These are phyloP conservation scores for Nevesoporus exiguus DNA, from an alignment of 768 basidiomycete species.

Conservation along the genomic window DNA sequence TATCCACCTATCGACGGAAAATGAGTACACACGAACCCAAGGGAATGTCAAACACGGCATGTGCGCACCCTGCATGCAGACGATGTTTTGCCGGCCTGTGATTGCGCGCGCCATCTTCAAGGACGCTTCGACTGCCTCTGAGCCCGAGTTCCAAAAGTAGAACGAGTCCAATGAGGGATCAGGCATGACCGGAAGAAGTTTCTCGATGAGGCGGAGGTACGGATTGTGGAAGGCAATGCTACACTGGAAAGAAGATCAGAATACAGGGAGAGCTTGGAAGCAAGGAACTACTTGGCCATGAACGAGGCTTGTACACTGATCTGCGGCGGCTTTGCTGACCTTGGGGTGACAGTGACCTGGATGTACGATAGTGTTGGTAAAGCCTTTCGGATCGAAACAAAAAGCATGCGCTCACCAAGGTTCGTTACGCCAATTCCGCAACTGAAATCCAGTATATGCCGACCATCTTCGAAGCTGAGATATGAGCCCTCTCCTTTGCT, in stretches of 20 bases:
- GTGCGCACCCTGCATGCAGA: conserved; percentile 76
- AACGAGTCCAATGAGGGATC: conserved; percentile 88
- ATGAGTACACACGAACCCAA: background rate
- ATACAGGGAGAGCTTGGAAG: background rate
- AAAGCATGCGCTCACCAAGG: conserved; percentile 49
- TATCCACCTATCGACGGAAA: conserved; percentile 53
- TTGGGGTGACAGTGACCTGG: conserved; percentile 85
- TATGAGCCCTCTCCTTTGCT: conserved; percentile 70
- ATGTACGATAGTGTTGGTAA: background rate
- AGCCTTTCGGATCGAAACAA: background rate
- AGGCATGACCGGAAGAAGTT: conserved; percentile 85
- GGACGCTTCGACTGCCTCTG: conserved; percentile 88
- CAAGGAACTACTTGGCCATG: conserved; percentile 61
- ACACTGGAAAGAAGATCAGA: conserved; percentile 49
- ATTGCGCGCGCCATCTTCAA: conserved; percentile 80
- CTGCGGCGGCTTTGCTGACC: conserved; percentile 83
- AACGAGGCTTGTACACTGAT: conserved; percentile 78
- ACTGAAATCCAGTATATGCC: conserved; percentile 78
- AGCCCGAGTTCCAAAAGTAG: conserved; percentile 97
- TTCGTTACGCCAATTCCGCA: conserved; percentile 86
- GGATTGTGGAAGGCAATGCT: conserved; percentile 87
- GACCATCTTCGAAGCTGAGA: conserved; percentile 68
- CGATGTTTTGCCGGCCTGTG: conserved; percentile 84
- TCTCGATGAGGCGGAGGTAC: conserved; percentile 83
- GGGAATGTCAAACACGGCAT: background rate